Base-by-base conservation (phyloP, 1,284 basidiomycete species). In the Puccinia novopanici region DNA sequence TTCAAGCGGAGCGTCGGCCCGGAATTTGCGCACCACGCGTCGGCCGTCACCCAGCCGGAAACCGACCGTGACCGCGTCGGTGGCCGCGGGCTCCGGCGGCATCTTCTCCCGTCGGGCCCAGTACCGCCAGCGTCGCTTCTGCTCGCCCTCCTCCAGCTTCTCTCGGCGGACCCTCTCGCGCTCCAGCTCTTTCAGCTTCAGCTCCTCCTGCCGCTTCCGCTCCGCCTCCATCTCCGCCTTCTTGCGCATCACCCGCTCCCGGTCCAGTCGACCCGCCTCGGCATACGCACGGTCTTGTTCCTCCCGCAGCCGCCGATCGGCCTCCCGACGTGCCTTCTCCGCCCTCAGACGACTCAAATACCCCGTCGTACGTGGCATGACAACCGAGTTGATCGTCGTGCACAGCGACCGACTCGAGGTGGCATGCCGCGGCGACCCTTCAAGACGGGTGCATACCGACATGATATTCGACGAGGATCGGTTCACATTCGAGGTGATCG, bases 271-370 rank as follows among this genome's bases (percentile, higher is more conserved):
- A 15, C 77, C 77, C 1, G 77, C 77, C 71, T 79, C 77, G 3
- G 24, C 54, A 63, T 79, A 79, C 10, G 77, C 77, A 9, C 77
- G 77, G 71, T 79, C 68, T 50, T 79, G 77, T 24, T 79, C 68
- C 48, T 79, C 77, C 27, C 67, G 17, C 13, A 79, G 30, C 34
- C 77, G 55, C n/a, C 77, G 50, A 45, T 79, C 68, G n/a, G 77
- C 65, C 50, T 57, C 67, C 24, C 77, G 17, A 27, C 48, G 52
- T 12, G 24, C n/a, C 24, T 72, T 71, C 37, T 79, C 77, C 13
- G 52, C 24, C 50, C 52, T 59, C n/a, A 79, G 45, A 57, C 67
- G 50, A 34, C 57, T 61, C 27, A 79, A 19, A 59, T 70, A 63
- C 24, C 37, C 68, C 34, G 27, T 70, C 17, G 77, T 71, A 17